Percentiles rank a stretch among this genome's conserved stretches.
These are phyloP conservation scores for Saccharomycopsis fodiens DNA, from an alignment of 805 yeast genomes.

Conservation along the genomic window DNA sequence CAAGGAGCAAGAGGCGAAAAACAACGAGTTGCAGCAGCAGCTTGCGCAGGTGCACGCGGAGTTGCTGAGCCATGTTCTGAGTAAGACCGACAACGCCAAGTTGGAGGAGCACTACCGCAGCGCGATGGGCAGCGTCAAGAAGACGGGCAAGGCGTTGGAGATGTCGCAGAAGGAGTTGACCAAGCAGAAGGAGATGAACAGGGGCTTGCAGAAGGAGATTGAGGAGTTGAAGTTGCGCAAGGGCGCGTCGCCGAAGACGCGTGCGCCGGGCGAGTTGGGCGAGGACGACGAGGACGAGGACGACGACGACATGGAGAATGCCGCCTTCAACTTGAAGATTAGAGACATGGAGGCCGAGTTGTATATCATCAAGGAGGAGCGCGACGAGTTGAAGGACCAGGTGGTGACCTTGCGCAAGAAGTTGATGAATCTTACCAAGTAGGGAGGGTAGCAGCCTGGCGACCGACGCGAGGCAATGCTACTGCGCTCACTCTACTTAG, in stretches of 20 bases:
- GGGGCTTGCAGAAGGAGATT: conserved; percentile 52
- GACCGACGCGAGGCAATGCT: no score
- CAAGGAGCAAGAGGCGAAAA: conserved; percentile 32
- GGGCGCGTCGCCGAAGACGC: conserved; percentile 23
- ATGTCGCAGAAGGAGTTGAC: conserved; percentile 65
- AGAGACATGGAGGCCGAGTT: conserved; percentile 82
- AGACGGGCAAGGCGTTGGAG: conserved; percentile 67
- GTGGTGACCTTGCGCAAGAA: conserved; percentile 53
- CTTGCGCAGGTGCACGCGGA: conserved; percentile 25
- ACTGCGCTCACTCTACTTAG: no score
- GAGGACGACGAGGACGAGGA: conserved; percentile 28
- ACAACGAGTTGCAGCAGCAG: conserved; percentile 31
- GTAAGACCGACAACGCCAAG: conserved; percentile 31
- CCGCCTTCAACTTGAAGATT: conserved; percentile 67
- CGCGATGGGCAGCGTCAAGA: conserved; percentile 63
- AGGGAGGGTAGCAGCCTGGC: no score
- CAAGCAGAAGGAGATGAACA: conserved; percentile 48
- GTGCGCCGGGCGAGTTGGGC: conserved; percentile 23
- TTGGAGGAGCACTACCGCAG: conserved; percentile 63
- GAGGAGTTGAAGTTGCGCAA: conserved; percentile 51
- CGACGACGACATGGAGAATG: conserved; percentile 30
- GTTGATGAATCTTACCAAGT: conserved; percentile 24
- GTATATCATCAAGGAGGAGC: conserved; percentile 71
- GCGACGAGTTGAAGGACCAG: conserved; percentile 67
- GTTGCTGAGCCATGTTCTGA: conserved; percentile 22